These are phyloP conservation scores for Chaetomiaceae sp. DNA, from an alignment of 2,329 filamentous ascomycete species.

Conservation along the genomic window DNA sequence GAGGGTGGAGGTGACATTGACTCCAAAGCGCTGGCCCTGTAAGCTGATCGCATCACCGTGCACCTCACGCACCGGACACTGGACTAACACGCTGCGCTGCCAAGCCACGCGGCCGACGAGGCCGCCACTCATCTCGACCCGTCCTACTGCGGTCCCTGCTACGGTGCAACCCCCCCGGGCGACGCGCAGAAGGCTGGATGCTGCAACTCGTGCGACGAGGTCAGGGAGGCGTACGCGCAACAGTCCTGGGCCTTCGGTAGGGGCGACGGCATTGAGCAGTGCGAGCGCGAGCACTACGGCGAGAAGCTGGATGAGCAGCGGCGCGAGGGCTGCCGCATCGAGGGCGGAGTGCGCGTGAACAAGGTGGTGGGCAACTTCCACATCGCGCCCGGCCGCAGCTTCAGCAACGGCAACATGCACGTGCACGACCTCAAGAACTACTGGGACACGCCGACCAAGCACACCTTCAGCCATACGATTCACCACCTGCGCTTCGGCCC, in stretches of 20 bases:
- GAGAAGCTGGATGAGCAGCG: slow-evolving; percentile 84
- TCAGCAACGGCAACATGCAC: slow-evolving; percentile 95
- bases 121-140: slow-evolving; percentile 75
- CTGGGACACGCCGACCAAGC: slow-evolving; percentile 66
- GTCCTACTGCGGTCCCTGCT: slow-evolving; percentile 88
- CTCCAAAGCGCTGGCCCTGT: slow-evolving; percentile 61
- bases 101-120: slow-evolving; percentile 61
- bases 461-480: slow-evolving; percentile 85
- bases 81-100: slow-evolving; percentile 11
- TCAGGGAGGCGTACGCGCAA: slow-evolving; percentile 85
- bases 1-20: slow-evolving; percentile 76
- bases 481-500: slow-evolving; percentile 91
- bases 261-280: slow-evolving; percentile 91
- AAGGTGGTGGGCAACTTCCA: slow-evolving; percentile 99
- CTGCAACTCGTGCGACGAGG: slow-evolving; percentile 96
- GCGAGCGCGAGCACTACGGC: slow-evolving; percentile 86
- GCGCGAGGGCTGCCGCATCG: slow-evolving; percentile 87
- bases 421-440: slow-evolving; percentile 97
- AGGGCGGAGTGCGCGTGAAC: slow-evolving; percentile 88
- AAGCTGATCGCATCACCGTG: slow-evolving; percentile 29
- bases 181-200: slow-evolving; percentile 76
- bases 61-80: background rate
- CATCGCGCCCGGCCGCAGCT: slow-evolving; percentile 89
- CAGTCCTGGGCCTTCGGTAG: slow-evolving; percentile 90
- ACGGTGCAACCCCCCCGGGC: slow-evolving; percentile 69